Evolutionary conservation across 2,329 filamentous ascomycete genomes (phyloP), one percentile per base, ranked within the genome.

Genomic region (Pseudofabraea citricarpa): DNA sequence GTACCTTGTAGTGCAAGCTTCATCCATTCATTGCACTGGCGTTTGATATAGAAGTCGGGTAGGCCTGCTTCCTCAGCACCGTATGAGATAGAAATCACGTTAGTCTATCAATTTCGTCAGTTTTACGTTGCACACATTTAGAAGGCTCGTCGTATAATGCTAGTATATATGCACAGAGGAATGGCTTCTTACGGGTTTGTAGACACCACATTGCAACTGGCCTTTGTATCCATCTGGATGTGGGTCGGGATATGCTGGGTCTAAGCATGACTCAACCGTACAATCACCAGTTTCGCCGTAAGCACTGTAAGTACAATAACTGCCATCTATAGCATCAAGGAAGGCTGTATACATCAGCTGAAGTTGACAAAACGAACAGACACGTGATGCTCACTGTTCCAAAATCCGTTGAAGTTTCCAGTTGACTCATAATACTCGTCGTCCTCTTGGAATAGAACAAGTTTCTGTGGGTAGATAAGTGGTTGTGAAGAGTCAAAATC

Each of bases 81-180:
- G 54, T 78, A 77, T 13, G 70, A 74, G 52, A 80, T 73, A 33
- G 67, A 70, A 50, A 77, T 72, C 9, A 79, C 75, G 50, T 76
- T 77, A 8, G 76, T 74, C n/a, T n/a, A n/a, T n/a, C n/a, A n/a
- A n/a, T n/a, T n/a, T n/a, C n/a, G n/a, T n/a, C n/a, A n/a, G n/a
- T n/a, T n/a, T n/a, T n/a, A n/a, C n/a, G n/a, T n/a, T n/a, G n/a
- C n/a, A n/a, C n/a, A n/a, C n/a, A n/a, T n/a, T n/a, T n/a, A n/a
- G n/a, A n/a, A n/a, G n/a, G n/a, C n/a, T n/a, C n/a, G n/a, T n/a
- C n/a, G n/a, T n/a, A n/a, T n/a, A n/a, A n/a, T n/a, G n/a, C n/a
- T n/a, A n/a, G n/a, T n/a, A n/a, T n/a, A n/a, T n/a, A n/a, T n/a
- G n/a, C n/a, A n/a, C n/a, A n/a, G n/a, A n/a, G n/a, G n/a, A n/a